Conservation (phyloP, 2,329 filamentous ascomycete genomes). For the Fusarium xylarioides region DNA sequence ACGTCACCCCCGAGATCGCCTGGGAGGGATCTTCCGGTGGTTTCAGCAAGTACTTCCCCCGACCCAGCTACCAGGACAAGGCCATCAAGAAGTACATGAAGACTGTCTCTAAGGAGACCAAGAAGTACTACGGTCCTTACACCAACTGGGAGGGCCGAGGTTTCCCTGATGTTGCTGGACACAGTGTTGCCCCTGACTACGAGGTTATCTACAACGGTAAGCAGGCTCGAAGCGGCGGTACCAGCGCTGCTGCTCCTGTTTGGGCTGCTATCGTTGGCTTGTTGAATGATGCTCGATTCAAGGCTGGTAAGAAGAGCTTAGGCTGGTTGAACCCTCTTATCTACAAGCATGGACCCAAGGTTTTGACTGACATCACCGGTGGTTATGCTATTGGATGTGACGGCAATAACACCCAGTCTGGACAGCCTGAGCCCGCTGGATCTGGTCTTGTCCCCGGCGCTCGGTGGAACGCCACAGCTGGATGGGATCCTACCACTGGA, state of each 20-base stretch:
- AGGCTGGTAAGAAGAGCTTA: constrained; percentile 53
- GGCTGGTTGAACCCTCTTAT: constrained; percentile 61
- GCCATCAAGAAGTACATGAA: constrained; percentile 52
- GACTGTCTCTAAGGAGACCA: constrained; percentile 49
- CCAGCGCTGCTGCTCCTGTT: constrained; percentile 57
- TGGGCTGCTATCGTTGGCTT: constrained; percentile 59
- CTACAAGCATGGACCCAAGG: constrained; percentile 44
- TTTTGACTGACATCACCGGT: constrained; percentile 40
- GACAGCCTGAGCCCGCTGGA: constrained; percentile 11
- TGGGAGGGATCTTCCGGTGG: constrained; percentile 57
- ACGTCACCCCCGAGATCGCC: constrained; percentile 55
- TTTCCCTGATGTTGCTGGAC: constrained; percentile 56
- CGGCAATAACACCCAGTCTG: constrained; percentile 31
- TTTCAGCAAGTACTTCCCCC: constrained; percentile 58
- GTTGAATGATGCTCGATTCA: constrained; percentile 58
- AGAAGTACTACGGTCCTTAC: constrained; percentile 42
- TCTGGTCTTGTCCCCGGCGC: constrained; percentile 28
- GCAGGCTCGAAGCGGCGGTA: constrained; percentile 44
- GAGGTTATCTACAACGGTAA: constrained; percentile 45
- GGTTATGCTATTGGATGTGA: constrained; percentile 48
- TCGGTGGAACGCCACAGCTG: constrained; percentile 35
- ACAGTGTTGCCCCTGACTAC: constrained; percentile 62
- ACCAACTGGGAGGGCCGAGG: constrained; percentile 53
- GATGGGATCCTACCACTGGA: constrained; percentile 35
- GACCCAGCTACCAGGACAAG: constrained; percentile 57